Conservation (phyloP, 192 early-diverging fungal genomes). For the Dissophora globulifera region DNA sequence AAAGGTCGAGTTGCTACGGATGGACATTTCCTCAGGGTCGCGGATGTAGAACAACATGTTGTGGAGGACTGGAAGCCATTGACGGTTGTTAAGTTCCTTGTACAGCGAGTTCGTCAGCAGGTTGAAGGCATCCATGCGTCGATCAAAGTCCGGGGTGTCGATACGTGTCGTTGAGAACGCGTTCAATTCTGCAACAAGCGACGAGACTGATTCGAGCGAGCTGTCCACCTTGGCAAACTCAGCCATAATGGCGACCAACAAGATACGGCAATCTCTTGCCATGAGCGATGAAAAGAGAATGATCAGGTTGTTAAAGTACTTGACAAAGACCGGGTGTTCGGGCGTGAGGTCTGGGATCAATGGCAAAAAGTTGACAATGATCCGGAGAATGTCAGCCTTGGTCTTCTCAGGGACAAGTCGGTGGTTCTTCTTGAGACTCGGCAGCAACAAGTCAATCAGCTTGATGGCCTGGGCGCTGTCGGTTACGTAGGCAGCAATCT, state of each 20-base stretch:
- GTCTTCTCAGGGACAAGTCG: conserved; percentile 78
- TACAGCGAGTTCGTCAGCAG: conserved; percentile 78
- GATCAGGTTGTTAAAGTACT: conserved; percentile 75
- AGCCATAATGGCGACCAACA: conserved; percentile 70
- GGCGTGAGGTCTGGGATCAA: conserved; percentile 68
- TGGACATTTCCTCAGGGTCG: conserved; percentile 87
- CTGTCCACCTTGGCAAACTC: conserved; percentile 72
- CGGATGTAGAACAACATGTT: conserved; percentile 87
- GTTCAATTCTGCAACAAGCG: conserved; percentile 81
- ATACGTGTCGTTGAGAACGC: conserved; percentile 76
- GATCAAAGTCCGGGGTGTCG: conserved; percentile 90
- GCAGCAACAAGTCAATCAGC: conserved; percentile 84
- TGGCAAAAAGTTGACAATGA: conserved; percentile 82
- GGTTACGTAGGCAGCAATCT: conserved; percentile 78
- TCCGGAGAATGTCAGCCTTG: conserved; percentile 86
- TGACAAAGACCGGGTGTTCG: conserved; percentile 53
- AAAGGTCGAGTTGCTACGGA: conserved; percentile 83
- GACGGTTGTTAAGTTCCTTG: conserved; percentile 65
- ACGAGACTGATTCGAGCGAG: conserved; percentile 60
- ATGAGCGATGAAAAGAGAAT: conserved; percentile 77
- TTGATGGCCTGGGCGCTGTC: conserved; percentile 71
- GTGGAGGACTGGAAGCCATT: conserved; percentile 93
- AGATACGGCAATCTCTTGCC: conserved; percentile 68
- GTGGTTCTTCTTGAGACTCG: conserved; percentile 78
- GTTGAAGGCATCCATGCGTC: conserved; percentile 80